Evolutionary conservation across 169 alveolate species (phyloP).

Genomic region (Eimeria sp.): DNA sequence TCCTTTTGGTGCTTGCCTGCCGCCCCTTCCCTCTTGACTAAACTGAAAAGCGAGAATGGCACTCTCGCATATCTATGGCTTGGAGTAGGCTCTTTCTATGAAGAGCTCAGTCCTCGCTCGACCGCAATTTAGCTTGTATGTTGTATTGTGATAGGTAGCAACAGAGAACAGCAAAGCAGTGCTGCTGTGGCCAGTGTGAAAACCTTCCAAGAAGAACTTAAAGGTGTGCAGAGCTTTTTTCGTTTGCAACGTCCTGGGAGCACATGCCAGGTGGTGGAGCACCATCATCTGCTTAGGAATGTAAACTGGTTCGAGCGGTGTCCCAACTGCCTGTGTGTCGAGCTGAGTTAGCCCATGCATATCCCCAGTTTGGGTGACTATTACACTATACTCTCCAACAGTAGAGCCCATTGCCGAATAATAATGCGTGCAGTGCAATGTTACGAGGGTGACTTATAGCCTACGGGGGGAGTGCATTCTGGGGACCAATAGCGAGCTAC

Average conservation of each 20-base stretch:
- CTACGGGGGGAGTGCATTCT: not conserved
- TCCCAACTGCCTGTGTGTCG: not conserved
- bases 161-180: not conserved
- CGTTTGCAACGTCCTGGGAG: not conserved
- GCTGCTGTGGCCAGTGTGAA: not conserved
- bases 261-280: not conserved
- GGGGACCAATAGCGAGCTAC: not conserved
- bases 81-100: not conserved
- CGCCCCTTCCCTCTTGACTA: not conserved
- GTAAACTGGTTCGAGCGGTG: not conserved
- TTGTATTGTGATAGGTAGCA: not conserved
- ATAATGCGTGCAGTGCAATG: not conserved
- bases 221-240: not conserved
- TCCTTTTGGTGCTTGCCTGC: not conserved
- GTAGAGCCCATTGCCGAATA: not conserved
- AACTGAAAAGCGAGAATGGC: not conserved
- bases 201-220: not conserved
- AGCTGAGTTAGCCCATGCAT: not conserved
- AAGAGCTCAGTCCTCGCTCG: not conserved
- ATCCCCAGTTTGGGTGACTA: not conserved
- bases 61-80: not conserved
- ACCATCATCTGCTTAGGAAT: not conserved
- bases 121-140: not conserved
- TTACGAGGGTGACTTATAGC: not conserved
- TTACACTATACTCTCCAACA: not conserved